Percentiles rank a stretch among this genome's conserved stretches.
Evolutionary conservation across 352 stramenopile species (phyloP).

Genomic region (Globisporangium spinosum): DNA sequence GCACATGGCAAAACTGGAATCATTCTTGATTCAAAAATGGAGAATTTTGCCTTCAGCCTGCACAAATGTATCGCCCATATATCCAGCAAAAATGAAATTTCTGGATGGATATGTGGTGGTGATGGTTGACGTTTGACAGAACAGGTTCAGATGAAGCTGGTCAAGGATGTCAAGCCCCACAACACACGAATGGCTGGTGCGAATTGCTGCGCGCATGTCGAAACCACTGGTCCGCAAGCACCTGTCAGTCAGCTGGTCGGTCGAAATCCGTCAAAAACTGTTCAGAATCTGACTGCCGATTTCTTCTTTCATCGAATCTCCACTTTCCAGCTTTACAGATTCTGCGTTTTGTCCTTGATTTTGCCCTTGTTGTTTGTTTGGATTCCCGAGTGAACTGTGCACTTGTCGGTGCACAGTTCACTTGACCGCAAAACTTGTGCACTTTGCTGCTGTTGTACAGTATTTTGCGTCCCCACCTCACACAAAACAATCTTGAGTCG

Average conservation of each 20-base stretch:
- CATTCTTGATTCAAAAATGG: constrained; percentile 2
- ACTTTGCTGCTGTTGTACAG: background rate
- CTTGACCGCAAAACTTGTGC: background rate
- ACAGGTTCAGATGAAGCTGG: background rate
- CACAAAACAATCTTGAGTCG: background rate
- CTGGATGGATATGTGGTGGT: background rate
- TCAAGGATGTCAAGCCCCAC: no score
- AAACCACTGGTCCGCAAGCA: background rate
- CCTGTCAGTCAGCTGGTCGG: background rate
- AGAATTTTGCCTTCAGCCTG: background rate
- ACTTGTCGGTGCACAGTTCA: background rate
- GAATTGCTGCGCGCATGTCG: background rate
- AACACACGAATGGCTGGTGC: background rate
- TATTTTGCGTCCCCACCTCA: background rate
- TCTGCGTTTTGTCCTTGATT: background rate
- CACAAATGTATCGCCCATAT: background rate
- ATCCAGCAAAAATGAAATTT: background rate
- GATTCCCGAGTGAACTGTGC: background rate
- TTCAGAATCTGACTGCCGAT: background rate
- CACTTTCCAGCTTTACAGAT: background rate
- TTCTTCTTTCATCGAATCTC: background rate
- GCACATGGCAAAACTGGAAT: background rate
- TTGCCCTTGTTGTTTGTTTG: background rate
- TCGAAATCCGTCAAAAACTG: background rate
- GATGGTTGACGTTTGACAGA: no score